Evolutionary conservation across 305 asterid genomes (phyloP).

Genomic region (Salvia sclarea): DNA sequence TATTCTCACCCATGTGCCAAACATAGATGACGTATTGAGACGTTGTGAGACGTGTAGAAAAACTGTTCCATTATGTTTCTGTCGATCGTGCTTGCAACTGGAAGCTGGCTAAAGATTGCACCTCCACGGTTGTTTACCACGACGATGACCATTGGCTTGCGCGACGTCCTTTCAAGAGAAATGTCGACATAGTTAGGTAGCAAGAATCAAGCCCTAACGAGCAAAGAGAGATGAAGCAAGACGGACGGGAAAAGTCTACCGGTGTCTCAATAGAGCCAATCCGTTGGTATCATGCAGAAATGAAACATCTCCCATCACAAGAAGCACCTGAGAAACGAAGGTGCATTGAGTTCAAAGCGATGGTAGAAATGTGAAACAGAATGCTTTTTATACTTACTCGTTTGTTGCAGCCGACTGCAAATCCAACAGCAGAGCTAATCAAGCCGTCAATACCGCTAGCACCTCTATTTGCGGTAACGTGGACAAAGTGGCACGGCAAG

Average conservation of each 20-base stretch:
- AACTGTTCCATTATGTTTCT: slow-evolving; percentile 70
- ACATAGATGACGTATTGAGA: slow-evolving; percentile 71
- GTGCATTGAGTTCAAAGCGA: not conserved
- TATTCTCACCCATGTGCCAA: slow-evolving; percentile 76
- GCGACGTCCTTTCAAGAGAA: slow-evolving; percentile 51
- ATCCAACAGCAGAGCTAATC: slow-evolving; percentile 93
- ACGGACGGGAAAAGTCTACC: slow-evolving; percentile 42
- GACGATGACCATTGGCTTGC: slow-evolving; percentile 85
- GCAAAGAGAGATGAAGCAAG: slow-evolving; percentile 3
- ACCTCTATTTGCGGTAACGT: slow-evolving; percentile 81
- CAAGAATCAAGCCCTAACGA: slow-evolving; percentile 7
- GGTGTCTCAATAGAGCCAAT: slow-evolving; percentile 65
- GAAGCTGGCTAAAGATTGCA: slow-evolving; percentile 96
- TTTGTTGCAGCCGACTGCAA: slow-evolving; percentile 91
- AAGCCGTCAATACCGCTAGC: slow-evolving; percentile 99
- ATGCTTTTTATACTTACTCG: slow-evolving; percentile 53
- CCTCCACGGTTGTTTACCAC: slow-evolving; percentile 97
- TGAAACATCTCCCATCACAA: slow-evolving; percentile 89
- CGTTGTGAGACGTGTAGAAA: slow-evolving; percentile 91
- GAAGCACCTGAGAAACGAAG: slow-evolving; percentile 59
- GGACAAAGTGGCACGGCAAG: slow-evolving; percentile 74
- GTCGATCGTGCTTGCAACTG: slow-evolving; percentile 64
- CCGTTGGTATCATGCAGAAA: slow-evolving; percentile 98
- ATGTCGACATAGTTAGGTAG: not conserved
- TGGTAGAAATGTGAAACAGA: not conserved